Evolutionary conservation across 2,329 filamentous ascomycete species (phyloP), one percentile per base, ranked within the genome.

Genomic region (Colletotrichum siamense): DNA sequence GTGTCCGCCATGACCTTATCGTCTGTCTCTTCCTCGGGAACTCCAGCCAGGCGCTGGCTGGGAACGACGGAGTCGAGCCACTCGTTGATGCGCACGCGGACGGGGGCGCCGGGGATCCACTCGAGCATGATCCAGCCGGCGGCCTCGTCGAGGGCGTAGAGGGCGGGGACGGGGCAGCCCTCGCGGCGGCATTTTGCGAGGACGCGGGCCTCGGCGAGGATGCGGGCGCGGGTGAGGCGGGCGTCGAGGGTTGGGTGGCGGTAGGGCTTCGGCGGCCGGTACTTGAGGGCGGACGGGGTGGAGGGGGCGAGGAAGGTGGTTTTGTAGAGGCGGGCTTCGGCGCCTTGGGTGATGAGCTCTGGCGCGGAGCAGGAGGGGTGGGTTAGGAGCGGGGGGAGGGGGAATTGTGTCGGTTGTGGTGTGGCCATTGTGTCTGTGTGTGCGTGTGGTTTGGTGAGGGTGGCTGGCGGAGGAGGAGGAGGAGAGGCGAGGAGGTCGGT

Each of bases 291-390:
- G 82, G 93, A 94, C 16, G 94, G 91, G 12, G 91, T 88, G 73
- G 88, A 84, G 52, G 94, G 91, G 2, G 90, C 84, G 71, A 98
- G 93, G 86, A 95, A 98, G 71, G 92, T 93, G 22, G 95, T 96
- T 84, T 93, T 94, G 91, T 98, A 99, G 82, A 99, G 92, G 79
- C 96, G 95, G 76, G 95, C 96, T 91, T 99, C 97, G 83, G 97
- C 97, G 86, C 97, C 97, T 89, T 99, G 97, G 73, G 95, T 94
- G 80, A 99, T 92, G 82, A 98, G 94, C 65, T 83, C 85, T 78
- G 95, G 92, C 65, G 91, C 85, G 79, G 88, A 84, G 52, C 91
- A 88, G 77, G 90, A 87, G 83, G 91, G 90, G 87, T 92, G 87
- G 75, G 89, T 88, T 85, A 96, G 94, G 79, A 94, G 90, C 39